These are phyloP conservation scores for Besnoitia besnoiti DNA, from an alignment of 169 alveolate genomes.

Conservation along the genomic window DNA sequence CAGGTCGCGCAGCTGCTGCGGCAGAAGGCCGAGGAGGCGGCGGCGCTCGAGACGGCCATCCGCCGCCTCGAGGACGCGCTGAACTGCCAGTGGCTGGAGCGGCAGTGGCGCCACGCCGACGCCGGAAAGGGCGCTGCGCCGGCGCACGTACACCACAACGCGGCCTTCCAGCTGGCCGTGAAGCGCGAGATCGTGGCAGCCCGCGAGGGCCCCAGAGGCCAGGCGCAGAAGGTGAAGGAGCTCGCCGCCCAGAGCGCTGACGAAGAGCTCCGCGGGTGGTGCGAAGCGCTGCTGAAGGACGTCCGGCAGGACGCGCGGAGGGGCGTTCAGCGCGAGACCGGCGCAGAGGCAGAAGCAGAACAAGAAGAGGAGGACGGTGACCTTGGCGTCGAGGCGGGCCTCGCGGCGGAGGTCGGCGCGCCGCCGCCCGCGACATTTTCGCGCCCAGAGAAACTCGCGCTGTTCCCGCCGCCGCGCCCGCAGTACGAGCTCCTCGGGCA, in stretches of 20 bases:
- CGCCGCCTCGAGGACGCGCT: background rate
- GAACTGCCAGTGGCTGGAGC: background rate
- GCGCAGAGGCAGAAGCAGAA: background rate
- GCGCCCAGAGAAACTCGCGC: background rate
- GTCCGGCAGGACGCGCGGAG: background rate
- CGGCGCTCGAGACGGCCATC: background rate
- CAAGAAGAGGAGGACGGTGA: background rate
- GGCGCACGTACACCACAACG: background rate
- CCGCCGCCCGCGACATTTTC: background rate
- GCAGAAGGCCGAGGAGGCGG: background rate
- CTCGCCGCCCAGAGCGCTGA: background rate
- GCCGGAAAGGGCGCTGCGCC: background rate
- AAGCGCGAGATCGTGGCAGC: slow-evolving; percentile 14
- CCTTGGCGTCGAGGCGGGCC: background rate
- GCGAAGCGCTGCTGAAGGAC: background rate
- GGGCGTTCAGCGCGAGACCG: background rate
- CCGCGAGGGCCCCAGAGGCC: background rate
- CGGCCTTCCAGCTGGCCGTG: background rate
- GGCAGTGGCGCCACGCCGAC: background rate
- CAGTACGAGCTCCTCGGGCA: background rate
- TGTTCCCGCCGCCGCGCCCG: background rate
- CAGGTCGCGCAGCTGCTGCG: background rate
- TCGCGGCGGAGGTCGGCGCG: background rate
- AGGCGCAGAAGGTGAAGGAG: background rate
- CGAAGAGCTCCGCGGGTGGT: background rate